phyloP scores from a whole-genome alignment of 768 basidiomycete genomes.

The Mycena latifolia region DNA sequence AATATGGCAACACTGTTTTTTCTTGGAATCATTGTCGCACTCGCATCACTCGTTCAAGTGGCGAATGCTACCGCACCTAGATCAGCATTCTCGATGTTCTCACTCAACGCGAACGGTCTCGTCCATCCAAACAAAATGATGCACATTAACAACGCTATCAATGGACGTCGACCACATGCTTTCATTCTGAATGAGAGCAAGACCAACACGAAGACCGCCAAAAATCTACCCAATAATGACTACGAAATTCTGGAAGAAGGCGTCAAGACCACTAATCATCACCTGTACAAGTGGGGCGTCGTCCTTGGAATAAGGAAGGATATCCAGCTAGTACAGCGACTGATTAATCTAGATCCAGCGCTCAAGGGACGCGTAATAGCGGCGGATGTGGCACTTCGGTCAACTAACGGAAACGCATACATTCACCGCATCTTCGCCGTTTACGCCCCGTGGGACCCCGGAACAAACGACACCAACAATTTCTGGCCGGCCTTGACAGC shows the following conservation, averaged over 20 bases:
- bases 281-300: slow-evolving; percentile 34
- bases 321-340: slow-evolving; percentile 5
- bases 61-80: background rate
- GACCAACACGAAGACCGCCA: slow-evolving; percentile 3
- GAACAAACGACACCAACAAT: slow-evolving; percentile 35
- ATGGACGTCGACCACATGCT: background rate
- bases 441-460: slow-evolving; percentile 46
- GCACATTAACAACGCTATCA: slow-evolving; percentile 1
- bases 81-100: background rate
- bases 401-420: slow-evolving; percentile 21
- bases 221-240: background rate
- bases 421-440: slow-evolving; percentile 38
- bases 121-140: slow-evolving; percentile 5
- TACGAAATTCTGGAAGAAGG: slow-evolving; percentile 7
- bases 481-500: background rate
- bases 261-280: slow-evolving; percentile 1
- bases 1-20: background rate
- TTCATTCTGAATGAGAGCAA: slow-evolving; percentile 16
- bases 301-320: slow-evolving; percentile 18
- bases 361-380: slow-evolving; percentile 38
- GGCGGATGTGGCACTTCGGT: slow-evolving; percentile 35
- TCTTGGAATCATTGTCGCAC: background rate
- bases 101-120: slow-evolving; percentile 6
- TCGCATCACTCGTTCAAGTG: background rate
- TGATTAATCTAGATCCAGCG: slow-evolving; percentile 5